phyloP scores from a whole-genome alignment of 78 protist genomes.

The Dictyostelium capitatum region DNA sequence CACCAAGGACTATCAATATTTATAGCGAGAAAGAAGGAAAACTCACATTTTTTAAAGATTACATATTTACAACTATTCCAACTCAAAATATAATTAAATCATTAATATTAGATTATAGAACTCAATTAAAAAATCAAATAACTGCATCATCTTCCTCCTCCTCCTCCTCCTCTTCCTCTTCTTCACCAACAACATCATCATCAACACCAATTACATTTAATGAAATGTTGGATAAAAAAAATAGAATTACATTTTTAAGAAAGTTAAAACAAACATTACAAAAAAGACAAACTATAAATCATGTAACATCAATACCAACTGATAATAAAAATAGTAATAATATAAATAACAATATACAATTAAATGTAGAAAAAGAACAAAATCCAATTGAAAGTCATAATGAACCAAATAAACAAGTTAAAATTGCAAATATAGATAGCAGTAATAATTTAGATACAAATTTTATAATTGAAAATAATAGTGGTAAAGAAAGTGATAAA shows the following conservation, averaged over 20 bases:
- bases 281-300: too few relatives aligned
- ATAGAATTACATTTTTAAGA: neutral
- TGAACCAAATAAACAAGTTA: neutral
- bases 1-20: neutral
- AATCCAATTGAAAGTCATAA: neutral
- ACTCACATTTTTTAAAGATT: neutral
- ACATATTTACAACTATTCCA: neutral
- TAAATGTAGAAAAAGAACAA: neutral
- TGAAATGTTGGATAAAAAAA: neutral
- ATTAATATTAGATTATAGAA: neutral
- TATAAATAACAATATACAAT: neutral
- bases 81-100: neutral
- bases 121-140: neutral
- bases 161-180: neutral
- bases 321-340: neutral
- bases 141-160: neutral
- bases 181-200: neutral
- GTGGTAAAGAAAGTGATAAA: neutral
- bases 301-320: neutral
- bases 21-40: neutral
- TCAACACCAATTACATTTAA: neutral
- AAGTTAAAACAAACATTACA: neutral
- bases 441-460: neutral
- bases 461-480: neutral
- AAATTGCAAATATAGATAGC: neutral